A percentile compares a stretch with the other conserved stretches of the same genome.
Evolutionary conservation across 371 early-diverging fungal species (phyloP).

Genomic region (Funneliformis caledonium): DNA sequence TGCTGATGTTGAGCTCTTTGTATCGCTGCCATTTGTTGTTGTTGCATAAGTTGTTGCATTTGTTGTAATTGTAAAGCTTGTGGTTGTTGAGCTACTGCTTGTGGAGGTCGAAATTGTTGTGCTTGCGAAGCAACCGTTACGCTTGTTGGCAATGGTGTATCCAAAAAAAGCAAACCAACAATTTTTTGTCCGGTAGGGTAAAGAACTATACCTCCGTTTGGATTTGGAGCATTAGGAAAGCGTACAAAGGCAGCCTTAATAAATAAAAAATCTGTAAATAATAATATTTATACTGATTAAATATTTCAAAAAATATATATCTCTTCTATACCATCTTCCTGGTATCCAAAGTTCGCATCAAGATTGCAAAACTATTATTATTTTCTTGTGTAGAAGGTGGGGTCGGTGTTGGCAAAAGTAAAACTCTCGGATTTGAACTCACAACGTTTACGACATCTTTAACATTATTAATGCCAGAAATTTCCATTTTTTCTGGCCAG

Average conservation of each 20-base stretch:
- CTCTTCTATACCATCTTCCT: not conserved
- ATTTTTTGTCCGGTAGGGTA: not conserved
- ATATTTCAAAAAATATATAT: not conserved
- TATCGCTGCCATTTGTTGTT: not conserved
- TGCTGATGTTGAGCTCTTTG: not conserved
- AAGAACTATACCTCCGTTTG: slow-evolving; percentile 19
- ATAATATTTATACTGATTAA: not conserved
- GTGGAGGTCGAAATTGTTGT: slow-evolving; percentile 8
- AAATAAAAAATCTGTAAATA: not conserved
- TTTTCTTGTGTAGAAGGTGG: not conserved
- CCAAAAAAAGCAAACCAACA: slow-evolving; percentile 13
- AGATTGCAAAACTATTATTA: not conserved
- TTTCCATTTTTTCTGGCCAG: slow-evolving; percentile 36
- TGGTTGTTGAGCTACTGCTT: not conserved
- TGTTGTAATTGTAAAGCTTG: not conserved
- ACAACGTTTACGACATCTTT: slow-evolving; percentile 4
- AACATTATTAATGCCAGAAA: not conserved
- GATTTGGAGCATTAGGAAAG: slow-evolving; percentile 21
- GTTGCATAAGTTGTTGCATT: not conserved
- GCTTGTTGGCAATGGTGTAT: slow-evolving; percentile 8
- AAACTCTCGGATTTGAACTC: not conserved
- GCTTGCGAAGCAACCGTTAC: not conserved
- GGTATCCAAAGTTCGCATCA: slow-evolving; percentile 17
- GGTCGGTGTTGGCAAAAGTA: not conserved
- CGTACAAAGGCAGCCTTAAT: slow-evolving; percentile 15